Conservation (phyloP, 106 monocot genomes). For the Dendrobium nobile region DNA sequence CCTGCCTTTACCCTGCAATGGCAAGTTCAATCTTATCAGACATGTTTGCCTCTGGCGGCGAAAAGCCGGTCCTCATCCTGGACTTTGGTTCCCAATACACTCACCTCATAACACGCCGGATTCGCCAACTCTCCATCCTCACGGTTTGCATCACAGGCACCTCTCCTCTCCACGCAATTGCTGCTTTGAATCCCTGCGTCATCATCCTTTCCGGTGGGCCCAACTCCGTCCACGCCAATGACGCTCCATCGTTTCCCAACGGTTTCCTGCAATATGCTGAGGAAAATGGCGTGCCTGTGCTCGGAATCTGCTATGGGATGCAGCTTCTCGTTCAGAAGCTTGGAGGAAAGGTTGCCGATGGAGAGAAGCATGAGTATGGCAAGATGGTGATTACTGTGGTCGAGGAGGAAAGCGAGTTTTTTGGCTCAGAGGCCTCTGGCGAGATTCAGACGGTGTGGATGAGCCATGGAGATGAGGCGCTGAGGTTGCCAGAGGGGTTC, state of each 20-base stretch:
- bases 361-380: conserved; percentile 89
- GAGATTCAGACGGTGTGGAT: conserved; percentile 81
- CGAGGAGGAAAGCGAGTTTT: conserved; percentile 30
- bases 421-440: conserved; percentile 21
- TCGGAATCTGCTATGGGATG: conserved; percentile 97
- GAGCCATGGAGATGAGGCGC: conserved; percentile 94
- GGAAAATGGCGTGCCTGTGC: conserved; percentile 50
- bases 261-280: conserved; percentile 69
- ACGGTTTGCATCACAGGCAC: conserved; percentile 92
- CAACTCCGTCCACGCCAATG: conserved; percentile 72
- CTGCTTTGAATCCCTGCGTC: conserved; percentile 39
- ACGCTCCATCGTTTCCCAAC: conserved; percentile 75
- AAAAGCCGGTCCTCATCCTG: conserved; percentile 78
- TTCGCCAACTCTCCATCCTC: conserved; percentile 76
- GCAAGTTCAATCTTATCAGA: conserved; percentile 9
- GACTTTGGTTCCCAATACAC: conserved; percentile 98
- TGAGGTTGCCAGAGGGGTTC: conserved; percentile 74
- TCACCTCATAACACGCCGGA: conserved; percentile 92
- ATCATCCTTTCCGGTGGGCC: conserved; percentile 94
- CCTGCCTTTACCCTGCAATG: neutral
- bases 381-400: conserved; percentile 76
- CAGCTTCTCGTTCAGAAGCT: conserved; percentile 88
- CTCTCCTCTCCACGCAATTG: conserved; percentile 36
- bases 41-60: conserved; percentile 12
- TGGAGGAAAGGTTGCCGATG: conserved; percentile 61